Percentiles rank a stretch among this genome's conserved stretches.
Conservation (phyloP, 495 filamentous ascomycete species). For the Aspergillus indologenus region DNA sequence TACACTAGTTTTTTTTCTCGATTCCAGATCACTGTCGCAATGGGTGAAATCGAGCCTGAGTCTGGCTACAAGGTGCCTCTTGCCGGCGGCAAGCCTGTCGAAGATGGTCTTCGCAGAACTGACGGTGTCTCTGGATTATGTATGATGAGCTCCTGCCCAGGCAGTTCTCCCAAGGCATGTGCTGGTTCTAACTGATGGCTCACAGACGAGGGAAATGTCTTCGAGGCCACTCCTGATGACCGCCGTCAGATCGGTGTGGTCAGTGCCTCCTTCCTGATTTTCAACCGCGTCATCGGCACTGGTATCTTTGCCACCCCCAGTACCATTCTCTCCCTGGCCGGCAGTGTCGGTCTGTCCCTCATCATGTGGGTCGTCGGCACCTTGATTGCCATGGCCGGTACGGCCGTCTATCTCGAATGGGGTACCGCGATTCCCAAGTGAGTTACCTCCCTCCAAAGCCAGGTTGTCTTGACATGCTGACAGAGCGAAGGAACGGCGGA, state of each 20-base stretch:
- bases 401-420: slow-evolving; percentile 54
- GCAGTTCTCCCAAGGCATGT: not conserved
- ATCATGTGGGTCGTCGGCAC: slow-evolving; percentile 54
- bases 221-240: slow-evolving; percentile 59
- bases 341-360: slow-evolving; percentile 51
- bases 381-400: slow-evolving; percentile 46
- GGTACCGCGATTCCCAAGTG: slow-evolving; percentile 52
- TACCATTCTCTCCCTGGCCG: slow-evolving; percentile 51
- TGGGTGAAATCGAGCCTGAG: slow-evolving; percentile 15
- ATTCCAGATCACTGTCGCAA: not conserved
- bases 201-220: slow-evolving; percentile 50
- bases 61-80: slow-evolving; percentile 18
- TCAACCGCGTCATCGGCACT: slow-evolving; percentile 65
- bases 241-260: slow-evolving; percentile 61
- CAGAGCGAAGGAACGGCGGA: slow-evolving; percentile 55
- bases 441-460: not conserved
- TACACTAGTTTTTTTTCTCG: not conserved
- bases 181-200: not conserved
- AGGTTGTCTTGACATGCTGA: not conserved
- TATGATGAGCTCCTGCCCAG: slow-evolving; percentile 18
- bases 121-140: slow-evolving; percentile 40
- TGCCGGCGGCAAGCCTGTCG: slow-evolving; percentile 23
- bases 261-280: slow-evolving; percentile 61
- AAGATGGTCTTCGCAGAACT: slow-evolving; percentile 26
- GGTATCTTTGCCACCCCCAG: slow-evolving; percentile 64